phyloP scores from a whole-genome alignment of 73 alveolate species.

The Paramecium octaurelia region DNA sequence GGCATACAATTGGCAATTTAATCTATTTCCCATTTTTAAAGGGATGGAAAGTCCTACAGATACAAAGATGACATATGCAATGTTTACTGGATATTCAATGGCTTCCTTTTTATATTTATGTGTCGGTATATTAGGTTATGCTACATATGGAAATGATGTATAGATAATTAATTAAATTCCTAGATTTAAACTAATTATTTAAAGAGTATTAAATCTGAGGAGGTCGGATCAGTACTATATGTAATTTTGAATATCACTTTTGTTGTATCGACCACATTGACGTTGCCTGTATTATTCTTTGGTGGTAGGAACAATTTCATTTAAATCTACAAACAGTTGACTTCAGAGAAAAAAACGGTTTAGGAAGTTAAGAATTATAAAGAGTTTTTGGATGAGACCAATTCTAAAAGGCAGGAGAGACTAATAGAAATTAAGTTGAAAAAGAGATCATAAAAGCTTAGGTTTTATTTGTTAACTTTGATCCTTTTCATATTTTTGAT shows the following conservation, averaged over 20 bases:
- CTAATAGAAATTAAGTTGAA: background rate
- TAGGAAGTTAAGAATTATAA: background rate
- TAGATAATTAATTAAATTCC: background rate
- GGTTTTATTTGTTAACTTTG: background rate
- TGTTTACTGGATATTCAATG: conserved; percentile 39
- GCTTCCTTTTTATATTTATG: conserved; percentile 24
- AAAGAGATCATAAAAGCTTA: background rate
- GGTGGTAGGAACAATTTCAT: conserved; percentile 40
- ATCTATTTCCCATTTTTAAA: conserved; percentile 34
- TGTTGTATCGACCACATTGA: conserved; percentile 14
- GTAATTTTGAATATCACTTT: conserved; percentile 1
- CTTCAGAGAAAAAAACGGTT: background rate
- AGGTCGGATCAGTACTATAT: conserved; percentile 7
- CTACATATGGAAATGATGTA: conserved; percentile 42
- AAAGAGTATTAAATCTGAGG: background rate
- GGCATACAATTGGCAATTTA: conserved; percentile 46
- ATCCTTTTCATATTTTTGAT: background rate
- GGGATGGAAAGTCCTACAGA: background rate
- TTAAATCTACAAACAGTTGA: background rate
- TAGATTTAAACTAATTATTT: conserved; percentile 40
- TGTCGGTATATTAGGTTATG: conserved; percentile 44
- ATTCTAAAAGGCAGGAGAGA: background rate
- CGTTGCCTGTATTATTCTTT: conserved; percentile 28
- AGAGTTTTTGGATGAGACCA: background rate
- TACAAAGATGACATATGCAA: background rate